These are phyloP conservation scores for Penicillium bialowiezense DNA, from an alignment of 495 filamentous ascomycete genomes.

Conservation along the genomic window DNA sequence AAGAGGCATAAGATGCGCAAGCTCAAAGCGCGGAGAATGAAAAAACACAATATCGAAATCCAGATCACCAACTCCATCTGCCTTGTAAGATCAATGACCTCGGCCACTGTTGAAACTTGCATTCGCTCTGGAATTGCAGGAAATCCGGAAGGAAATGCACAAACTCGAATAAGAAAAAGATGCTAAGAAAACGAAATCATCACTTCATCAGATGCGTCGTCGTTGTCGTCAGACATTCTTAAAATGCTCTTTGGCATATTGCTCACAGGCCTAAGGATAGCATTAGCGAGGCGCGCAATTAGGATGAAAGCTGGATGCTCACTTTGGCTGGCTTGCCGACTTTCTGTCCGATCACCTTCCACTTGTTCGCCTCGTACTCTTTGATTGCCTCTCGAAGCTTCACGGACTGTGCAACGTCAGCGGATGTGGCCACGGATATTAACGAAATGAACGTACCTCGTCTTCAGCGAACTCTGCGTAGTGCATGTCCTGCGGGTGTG, in stretches of 20 bases:
- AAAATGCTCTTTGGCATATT: constrained; percentile 97
- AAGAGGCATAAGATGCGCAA: constrained; percentile 11
- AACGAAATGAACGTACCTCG: constrained; percentile 61
- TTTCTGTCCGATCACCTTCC: constrained; percentile 94
- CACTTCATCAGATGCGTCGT: constrained; percentile 36
- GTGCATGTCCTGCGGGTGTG: constrained; percentile 79
- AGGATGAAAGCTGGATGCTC: constrained; percentile 19
- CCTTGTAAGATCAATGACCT: constrained; percentile 22
- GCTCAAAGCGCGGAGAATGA: constrained; percentile 6
- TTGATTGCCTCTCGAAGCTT: constrained; percentile 92
- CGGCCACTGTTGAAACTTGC: constrained; percentile 22
- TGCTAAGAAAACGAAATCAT: constrained; percentile 31
- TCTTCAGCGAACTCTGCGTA: constrained; percentile 99
- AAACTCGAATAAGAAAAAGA: constrained; percentile 37
- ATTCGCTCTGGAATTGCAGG: constrained; percentile 33
- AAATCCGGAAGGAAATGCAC: constrained; percentile 22
- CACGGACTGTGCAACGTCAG: constrained; percentile 59
- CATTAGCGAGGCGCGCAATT: constrained; percentile 1
- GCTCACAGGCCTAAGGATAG: constrained; percentile 78
- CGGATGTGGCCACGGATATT: constrained; percentile 9
- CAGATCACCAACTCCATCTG: constrained; percentile 35
- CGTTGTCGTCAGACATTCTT: constrained; percentile 46
- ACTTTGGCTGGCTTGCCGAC: constrained; percentile 98
- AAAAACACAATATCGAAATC: constrained; percentile 15
- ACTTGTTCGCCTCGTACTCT: constrained; percentile 97